These are phyloP conservation scores for Cerrena zonata DNA, from an alignment of 1,284 basidiomycete genomes.

Conservation along the genomic window DNA sequence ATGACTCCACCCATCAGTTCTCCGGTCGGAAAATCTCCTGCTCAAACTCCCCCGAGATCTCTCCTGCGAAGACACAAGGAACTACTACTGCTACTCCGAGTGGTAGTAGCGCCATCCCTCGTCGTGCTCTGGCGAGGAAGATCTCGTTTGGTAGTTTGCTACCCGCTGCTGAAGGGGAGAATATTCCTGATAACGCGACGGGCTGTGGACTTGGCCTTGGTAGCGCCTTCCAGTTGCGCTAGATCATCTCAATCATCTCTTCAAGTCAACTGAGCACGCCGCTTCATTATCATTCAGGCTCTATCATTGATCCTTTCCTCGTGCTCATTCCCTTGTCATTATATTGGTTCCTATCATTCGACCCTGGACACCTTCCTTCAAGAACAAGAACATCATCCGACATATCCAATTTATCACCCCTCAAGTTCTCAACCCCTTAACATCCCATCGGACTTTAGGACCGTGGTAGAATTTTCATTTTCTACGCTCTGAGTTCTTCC, in stretches of 20 bases:
- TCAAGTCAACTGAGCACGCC: too few relatives aligned
- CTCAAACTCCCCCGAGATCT: conserved; percentile 8
- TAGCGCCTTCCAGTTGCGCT: conserved; percentile 59
- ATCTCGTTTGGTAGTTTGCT: conserved; percentile 47
- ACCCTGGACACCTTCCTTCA: too few relatives aligned
- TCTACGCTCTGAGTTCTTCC: too few relatives aligned
- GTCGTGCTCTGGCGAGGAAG: conserved; percentile 33
- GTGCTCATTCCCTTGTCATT: too few relatives aligned
- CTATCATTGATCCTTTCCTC: too few relatives aligned
- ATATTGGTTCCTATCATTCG: too few relatives aligned
- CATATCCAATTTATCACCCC: background rate
- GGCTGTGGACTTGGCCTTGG: conserved; percentile 35
- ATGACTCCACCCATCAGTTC: background rate
- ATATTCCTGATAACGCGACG: conserved; percentile 15
- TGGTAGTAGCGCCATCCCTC: too few relatives aligned
- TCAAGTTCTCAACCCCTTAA: too few relatives aligned
- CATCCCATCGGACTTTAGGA: too few relatives aligned
- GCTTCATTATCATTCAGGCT: too few relatives aligned
- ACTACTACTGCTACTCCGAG: conserved; percentile 17
- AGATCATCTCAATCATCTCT: too few relatives aligned
- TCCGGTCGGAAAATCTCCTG: conserved; percentile 7
- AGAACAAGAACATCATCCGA: background rate
- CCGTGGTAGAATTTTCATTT: background rate
- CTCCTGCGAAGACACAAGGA: conserved; percentile 23
- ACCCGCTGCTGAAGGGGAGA: conserved; percentile 30